Base-by-base conservation (phyloP, 2,329 filamentous ascomycete genomes). In the Colletotrichum sublineola region DNA sequence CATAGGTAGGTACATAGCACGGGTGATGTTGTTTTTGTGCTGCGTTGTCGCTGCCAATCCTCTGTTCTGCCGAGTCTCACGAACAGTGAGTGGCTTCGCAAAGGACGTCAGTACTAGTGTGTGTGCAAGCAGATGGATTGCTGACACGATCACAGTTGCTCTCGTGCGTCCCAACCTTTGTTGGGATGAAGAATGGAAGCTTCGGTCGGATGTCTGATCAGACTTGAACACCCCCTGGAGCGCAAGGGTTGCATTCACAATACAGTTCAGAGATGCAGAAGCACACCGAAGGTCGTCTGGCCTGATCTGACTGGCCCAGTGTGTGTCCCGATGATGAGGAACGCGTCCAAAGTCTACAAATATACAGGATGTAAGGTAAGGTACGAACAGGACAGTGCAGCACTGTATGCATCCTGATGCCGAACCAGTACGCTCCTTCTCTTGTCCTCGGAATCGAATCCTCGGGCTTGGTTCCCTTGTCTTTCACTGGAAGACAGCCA, bases 261-360 rank as follows among this genome's bases (percentile, higher is more conserved):
- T 46, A 66, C 55, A 48, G 68, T 57, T 44, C 46, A 60, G 48
- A 38, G 33, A 31, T 42, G 48, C 36, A 63, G 48, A 36, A 53
- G 36, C 24, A 20, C 52, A 38, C 11, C 48, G 36, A 55, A 33
- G 50, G 55, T 53, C 52, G 58, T 69, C 69, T 40, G 58, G 60
- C 58, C 65, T 68, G 53, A 68, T 60, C 31, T 63, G 58, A 64
- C 66, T 57, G 53, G 53, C 50, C 38, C 36, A 62, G 38, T 33
- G 57, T 57, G 58, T 65, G 68, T 72, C 65, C 69, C 69, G 66
- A 69, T 44, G n/a, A 53, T 63, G 44, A 63, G 69, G 69, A 72
- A 69, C 65, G 15, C 69, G 40, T 46, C 62, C 44, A 67, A 70
- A 33, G 38, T 53, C 44, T 61, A 9, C 46, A n/a, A 11, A n/a